These are phyloP conservation scores for Cryptococcus sp. DNA, from an alignment of 1,284 basidiomycete species.

Conservation along the genomic window DNA sequence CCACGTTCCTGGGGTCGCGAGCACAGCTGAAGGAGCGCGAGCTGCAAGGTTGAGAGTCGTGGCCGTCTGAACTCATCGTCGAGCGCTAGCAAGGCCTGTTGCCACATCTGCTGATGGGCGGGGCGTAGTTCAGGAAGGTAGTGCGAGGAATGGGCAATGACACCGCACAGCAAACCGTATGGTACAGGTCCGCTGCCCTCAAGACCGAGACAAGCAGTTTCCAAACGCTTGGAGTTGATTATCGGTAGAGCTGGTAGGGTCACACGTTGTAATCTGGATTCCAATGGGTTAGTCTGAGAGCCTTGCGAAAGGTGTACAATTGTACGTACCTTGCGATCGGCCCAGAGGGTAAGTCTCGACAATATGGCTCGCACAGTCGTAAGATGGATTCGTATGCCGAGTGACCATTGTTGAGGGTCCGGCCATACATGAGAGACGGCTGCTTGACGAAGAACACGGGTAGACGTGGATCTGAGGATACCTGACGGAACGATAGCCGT, in stretches of 20 bases:
- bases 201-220: constrained; percentile 18
- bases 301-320: no score
- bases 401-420: constrained; percentile 22
- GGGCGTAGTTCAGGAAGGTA: constrained; percentile 33
- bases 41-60: constrained; percentile 37
- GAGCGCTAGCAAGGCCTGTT: constrained; percentile 31
- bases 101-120: constrained; percentile 38
- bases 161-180: constrained; percentile 36
- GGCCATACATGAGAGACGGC: constrained; percentile 38
- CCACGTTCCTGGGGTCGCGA: constrained; percentile 28
- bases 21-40: constrained; percentile 35
- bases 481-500: constrained; percentile 35
- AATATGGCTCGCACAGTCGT: constrained; percentile 12
- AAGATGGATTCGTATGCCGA: constrained; percentile 22
- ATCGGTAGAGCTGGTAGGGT: constrained; percentile 42
- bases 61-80: constrained; percentile 49
- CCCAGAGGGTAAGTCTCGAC: constrained; percentile 9
- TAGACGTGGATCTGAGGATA: constrained; percentile 29
- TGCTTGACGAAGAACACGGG: constrained; percentile 45
- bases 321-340: constrained; percentile 14
- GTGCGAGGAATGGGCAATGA: constrained; percentile 37
- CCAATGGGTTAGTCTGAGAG: neutral
- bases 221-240: constrained; percentile 33
- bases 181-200: constrained; percentile 28
- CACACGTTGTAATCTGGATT: constrained; percentile 20